Evolutionary conservation across 2,329 filamentous ascomycete genomes (phyloP), one percentile per base, ranked within the genome.

Genomic region (Botrytis elliptica): DNA sequence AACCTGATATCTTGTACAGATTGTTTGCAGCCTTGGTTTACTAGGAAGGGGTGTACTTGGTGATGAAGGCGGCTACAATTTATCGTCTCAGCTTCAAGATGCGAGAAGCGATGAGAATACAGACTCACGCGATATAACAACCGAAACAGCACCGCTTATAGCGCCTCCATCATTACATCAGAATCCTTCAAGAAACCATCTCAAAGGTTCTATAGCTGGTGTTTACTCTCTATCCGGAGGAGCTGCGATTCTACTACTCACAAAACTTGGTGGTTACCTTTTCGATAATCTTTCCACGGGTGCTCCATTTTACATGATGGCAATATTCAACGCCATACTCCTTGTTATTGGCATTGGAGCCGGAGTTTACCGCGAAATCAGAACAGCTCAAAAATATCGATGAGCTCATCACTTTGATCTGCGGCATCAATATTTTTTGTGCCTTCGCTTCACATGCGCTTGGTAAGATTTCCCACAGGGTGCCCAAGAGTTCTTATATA

Each of bases 301-400:
- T 0, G 92, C 93, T 18, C 96, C 96, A 0, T 98, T 99, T 81
- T 97, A 94, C 81, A 91, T 98, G 86, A 95, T 99, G 91, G 94
- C 95, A 0, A 85, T 85, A 0, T 98, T 98, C 81, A 98, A 98
- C 81, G 92, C 84, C 0, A 76, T 93, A 1, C 82, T 98, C 72
- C 84, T 97, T 20, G 80, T 90, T 10, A 87, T 81, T 66, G 79
- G 80, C 2, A 75, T 78, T 52, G 80, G 77, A 10, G 77, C 75
- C 68, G 79, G 78, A 5, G 57, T 78, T 36, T 80, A 79, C 74
- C 75, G 78, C 3, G 80, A 81, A 67, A 12, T 79, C 44, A 65
- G 59, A 49, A 75, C 72, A 29, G 70, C 49, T 57, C 66, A 42
- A 33, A 69, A 42, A 20, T n/a, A 74, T 33, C 75, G 73, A 73